A percentile compares a stretch with the other conserved stretches of the same genome.
These are phyloP conservation scores for Volutella citrinella DNA, from an alignment of 2,329 filamentous ascomycete genomes.

Conservation along the genomic window DNA sequence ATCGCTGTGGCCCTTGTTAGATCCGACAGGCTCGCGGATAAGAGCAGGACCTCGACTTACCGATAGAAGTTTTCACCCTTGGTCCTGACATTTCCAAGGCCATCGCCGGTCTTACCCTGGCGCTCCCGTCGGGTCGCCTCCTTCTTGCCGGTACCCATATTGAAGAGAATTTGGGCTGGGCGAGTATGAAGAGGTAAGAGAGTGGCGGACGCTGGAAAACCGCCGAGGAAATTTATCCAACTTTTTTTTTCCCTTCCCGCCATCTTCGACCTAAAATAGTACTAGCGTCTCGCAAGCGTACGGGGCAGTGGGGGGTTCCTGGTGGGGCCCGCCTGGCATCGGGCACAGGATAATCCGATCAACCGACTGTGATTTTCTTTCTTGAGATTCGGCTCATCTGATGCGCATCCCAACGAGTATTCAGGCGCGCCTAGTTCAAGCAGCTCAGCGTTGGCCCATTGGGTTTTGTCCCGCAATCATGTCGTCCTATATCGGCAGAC, in stretches of 20 bases:
- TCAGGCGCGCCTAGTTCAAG: no score
- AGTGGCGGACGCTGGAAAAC: no score
- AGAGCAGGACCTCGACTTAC: constrained; percentile 37
- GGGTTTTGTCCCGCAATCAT: no score
- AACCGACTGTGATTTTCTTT: constrained; percentile 23
- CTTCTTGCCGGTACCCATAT: constrained; percentile 90
- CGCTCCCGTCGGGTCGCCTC: constrained; percentile 78
- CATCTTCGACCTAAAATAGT: no score
- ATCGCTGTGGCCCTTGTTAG: constrained; percentile 35
- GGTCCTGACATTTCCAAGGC: constrained; percentile 84
- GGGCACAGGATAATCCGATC: constrained; percentile 24
- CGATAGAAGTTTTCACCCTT: constrained; percentile 99
- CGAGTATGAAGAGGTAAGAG: constrained; percentile 14
- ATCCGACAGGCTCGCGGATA: background rate
- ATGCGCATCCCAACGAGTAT: no score
- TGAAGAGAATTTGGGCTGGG: constrained; percentile 22
- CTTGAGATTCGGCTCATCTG: no score
- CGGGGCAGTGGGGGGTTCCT: no score
- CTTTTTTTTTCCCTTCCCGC: constrained; percentile 22
- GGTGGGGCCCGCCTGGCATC: no score
- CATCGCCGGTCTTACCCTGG: constrained; percentile 81
- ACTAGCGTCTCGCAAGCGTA: no score
- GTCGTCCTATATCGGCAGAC: constrained; percentile 23
- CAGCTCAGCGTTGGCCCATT: no score
- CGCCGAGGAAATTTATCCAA: no score